These are phyloP conservation scores for Solioccasus polychromus DNA, from an alignment of 768 basidiomycete species.

Conservation along the genomic window DNA sequence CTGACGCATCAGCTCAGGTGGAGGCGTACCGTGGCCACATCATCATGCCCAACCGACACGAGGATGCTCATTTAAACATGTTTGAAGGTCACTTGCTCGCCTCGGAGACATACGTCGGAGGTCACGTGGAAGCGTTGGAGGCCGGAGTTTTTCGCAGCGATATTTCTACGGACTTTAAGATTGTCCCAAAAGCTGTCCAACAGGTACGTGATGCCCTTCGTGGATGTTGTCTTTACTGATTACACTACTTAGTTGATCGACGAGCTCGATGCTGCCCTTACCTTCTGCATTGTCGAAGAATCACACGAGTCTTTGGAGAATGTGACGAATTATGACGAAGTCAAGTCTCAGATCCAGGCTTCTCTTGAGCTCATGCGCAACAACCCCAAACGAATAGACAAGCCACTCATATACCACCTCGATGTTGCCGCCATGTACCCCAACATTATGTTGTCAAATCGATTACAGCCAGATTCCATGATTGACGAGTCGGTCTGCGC, in stretches of 20 bases:
- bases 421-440: constrained; percentile 99
- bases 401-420: constrained; percentile 95
- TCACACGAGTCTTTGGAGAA: constrained; percentile 72
- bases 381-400: constrained; percentile 83
- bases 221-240: not conserved
- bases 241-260: constrained; percentile 70
- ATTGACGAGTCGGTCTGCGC: constrained; percentile 96
- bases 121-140: constrained; percentile 97
- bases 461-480: constrained; percentile 96
- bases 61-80: constrained; percentile 88
- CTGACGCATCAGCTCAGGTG: constrained; percentile 54
- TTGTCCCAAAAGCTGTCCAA: constrained; percentile 83
- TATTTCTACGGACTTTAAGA: constrained; percentile 92
- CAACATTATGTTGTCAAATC: constrained; percentile 99
- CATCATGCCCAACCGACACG: constrained; percentile 98
- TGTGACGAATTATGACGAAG: constrained; percentile 94
- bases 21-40: constrained; percentile 90
- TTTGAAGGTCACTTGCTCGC: constrained; percentile 96
- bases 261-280: constrained; percentile 88
- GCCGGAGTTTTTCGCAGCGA: constrained; percentile 98
- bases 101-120: constrained; percentile 97
- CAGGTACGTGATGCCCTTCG: constrained; percentile 47
- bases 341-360: constrained; percentile 72
- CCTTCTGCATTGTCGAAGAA: constrained; percentile 87
- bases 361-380: constrained; percentile 90